phyloP scores from a whole-genome alignment of 2,329 filamentous ascomycete genomes.

The Furcasterigmium sp. region DNA sequence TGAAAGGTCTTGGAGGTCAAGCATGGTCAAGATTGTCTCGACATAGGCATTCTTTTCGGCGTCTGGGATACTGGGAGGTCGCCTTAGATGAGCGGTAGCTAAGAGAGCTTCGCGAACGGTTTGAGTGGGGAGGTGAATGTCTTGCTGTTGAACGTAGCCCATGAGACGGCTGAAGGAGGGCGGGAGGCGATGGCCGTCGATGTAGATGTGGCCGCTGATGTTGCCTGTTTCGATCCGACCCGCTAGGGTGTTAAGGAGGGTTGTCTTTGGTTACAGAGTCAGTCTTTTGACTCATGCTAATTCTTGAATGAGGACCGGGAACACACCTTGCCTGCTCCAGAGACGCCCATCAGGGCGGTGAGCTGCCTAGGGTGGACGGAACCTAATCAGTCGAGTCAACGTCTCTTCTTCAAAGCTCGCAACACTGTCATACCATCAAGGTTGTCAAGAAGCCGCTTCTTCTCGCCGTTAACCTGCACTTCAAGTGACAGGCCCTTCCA shows the following conservation, averaged over 20 bases:
- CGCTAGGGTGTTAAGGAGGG: constrained; percentile 69
- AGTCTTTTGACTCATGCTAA: no score
- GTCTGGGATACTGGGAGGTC: constrained; percentile 46
- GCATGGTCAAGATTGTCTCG: constrained; percentile 58
- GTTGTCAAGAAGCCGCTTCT: constrained; percentile 4
- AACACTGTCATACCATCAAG: constrained; percentile 38
- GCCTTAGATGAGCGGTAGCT: constrained; percentile 61
- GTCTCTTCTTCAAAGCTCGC: no score
- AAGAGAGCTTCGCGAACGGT: constrained; percentile 64
- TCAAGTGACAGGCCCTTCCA: no score
- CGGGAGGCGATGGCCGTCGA: constrained; percentile 56
- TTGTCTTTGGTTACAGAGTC: no score
- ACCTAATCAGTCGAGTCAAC: constrained; percentile 44
- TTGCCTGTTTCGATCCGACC: constrained; percentile 62
- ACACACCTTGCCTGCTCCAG: constrained; percentile 77
- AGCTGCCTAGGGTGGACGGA: constrained; percentile 77
- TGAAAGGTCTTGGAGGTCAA: constrained; percentile 59
- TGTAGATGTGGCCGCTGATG: constrained; percentile 58
- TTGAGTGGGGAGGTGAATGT: constrained; percentile 60
- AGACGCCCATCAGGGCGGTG: constrained; percentile 77
- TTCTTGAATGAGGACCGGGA: no score
- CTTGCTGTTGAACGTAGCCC: constrained; percentile 66
- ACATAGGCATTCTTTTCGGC: constrained; percentile 63
- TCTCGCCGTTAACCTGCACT: not conserved
- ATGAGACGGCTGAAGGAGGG: constrained; percentile 61